A percentile compares a stretch with the other conserved stretches of the same genome.
Conservation (phyloP, 192 early-diverging fungal genomes). For the Backusella liffmaniae region DNA sequence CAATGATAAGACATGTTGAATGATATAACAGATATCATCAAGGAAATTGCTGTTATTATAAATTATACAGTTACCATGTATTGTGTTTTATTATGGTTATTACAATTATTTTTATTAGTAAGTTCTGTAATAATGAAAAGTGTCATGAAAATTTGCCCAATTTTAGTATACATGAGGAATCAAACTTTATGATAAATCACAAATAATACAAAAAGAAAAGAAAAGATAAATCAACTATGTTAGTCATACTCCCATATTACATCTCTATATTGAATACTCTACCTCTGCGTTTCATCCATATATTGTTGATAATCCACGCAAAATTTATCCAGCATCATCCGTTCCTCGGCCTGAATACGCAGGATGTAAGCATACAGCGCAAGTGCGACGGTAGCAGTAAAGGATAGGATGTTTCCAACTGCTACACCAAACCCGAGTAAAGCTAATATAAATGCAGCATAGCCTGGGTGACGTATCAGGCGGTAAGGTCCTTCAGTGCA, state of each 20-base stretch:
- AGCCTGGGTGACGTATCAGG: constrained; percentile 35
- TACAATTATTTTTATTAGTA: too few species aligned
- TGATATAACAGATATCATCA: too few species aligned
- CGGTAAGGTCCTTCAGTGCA: constrained; percentile 32
- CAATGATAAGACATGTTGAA: too few species aligned
- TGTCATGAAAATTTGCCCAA: background rate
- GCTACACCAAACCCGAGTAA: constrained; percentile 32
- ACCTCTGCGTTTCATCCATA: constrained; percentile 21
- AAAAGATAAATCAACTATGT: background rate
- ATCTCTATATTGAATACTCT: background rate
- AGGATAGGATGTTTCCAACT: constrained; percentile 10
- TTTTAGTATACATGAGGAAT: background rate
- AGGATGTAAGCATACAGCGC: constrained; percentile 14
- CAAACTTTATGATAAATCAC: background rate
- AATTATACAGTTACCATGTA: too few species aligned
- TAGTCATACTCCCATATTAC: background rate
- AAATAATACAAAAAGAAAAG: background rate
- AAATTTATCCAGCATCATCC: constrained; percentile 29
- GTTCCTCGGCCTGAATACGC: constrained; percentile 33
- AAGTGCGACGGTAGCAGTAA: background rate
- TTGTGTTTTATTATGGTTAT: too few species aligned
- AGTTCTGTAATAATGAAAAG: background rate
- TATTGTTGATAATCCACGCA: constrained; percentile 38
- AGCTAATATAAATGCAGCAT: constrained; percentile 24
- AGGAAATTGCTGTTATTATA: too few species aligned